Percentiles rank a stretch among this genome's conserved stretches.
These are phyloP conservation scores for Meripilus lineatus DNA, from an alignment of 1,284 basidiomycete genomes.

Conservation along the genomic window DNA sequence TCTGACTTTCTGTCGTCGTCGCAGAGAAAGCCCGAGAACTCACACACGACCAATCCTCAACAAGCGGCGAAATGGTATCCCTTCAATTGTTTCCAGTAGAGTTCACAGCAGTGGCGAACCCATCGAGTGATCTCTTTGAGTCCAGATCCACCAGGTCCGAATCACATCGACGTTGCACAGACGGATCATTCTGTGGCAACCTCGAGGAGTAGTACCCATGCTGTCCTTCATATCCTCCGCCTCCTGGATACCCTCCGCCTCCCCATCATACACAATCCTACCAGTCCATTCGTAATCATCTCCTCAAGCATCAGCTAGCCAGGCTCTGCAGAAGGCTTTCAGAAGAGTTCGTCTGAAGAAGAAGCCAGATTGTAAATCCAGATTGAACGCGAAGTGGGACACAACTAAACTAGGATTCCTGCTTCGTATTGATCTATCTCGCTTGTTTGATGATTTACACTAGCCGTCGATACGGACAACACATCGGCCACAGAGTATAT, in stretches of 20 bases:
- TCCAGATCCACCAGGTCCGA: too few species aligned
- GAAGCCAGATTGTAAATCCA: conserved; percentile 61
- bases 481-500: conserved; percentile 56
- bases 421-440: neutral
- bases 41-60: too few species aligned
- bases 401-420: conserved; percentile 63
- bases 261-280: conserved; percentile 25
- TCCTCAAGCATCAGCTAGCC: conserved; percentile 78
- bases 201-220: too few species aligned
- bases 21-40: too few species aligned
- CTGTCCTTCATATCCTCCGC: conserved; percentile 23
- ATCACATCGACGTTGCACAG: too few species aligned
- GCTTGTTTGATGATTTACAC: neutral
- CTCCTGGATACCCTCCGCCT: conserved; percentile 36
- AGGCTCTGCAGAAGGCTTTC: conserved; percentile 78
- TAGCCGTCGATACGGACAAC: conserved; percentile 65
- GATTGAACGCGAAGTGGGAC: conserved; percentile 68
- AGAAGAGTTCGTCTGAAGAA: conserved; percentile 75
- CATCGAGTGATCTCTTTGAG: too few species aligned
- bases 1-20: too few species aligned
- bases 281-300: conserved; percentile 58
- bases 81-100: too few species aligned
- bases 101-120: too few species aligned
- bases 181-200: too few species aligned
- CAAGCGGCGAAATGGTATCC: too few species aligned